These are phyloP conservation scores for Zostera marina DNA, from an alignment of 116 monocot species.

Conservation along the genomic window DNA sequence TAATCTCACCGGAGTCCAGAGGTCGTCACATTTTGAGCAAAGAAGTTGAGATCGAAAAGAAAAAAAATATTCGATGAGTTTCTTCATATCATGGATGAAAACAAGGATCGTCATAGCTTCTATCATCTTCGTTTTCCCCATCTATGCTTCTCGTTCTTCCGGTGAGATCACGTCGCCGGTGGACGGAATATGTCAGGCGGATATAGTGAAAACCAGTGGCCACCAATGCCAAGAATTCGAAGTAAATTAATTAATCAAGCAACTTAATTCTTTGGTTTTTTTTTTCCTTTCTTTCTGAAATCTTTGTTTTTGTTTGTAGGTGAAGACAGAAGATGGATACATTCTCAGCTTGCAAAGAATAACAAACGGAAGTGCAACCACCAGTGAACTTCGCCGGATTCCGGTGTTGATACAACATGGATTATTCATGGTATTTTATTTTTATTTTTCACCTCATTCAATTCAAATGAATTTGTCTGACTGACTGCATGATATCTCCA, in stretches of 20 bases:
- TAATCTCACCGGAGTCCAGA: no score
- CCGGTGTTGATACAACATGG: conserved; percentile 86
- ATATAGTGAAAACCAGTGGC: conserved; percentile 23
- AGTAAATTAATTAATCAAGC: conserved; percentile 6
- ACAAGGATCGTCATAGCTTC: no score
- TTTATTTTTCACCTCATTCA: not conserved
- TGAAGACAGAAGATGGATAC: conserved; percentile 68
- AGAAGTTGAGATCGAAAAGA: no score
- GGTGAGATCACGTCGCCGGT: no score
- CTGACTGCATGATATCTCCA: no score
- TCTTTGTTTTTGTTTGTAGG: conserved; percentile 13
- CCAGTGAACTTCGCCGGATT: conserved; percentile 7
- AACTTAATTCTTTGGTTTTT: not conserved
- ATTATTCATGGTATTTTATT: conserved; percentile 41
- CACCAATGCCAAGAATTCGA: conserved; percentile 62
- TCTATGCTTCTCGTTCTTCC: no score
- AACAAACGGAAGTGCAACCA: conserved; percentile 20
- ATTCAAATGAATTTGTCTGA: not conserved
- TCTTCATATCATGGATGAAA: no score
- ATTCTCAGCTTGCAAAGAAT: conserved; percentile 73
- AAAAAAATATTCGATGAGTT: no score
- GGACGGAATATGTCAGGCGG: conserved; percentile 27
- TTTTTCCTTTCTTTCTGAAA: not conserved
- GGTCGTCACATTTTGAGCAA: no score
- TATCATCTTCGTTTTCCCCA: no score